A percentile compares a stretch with the other conserved stretches of the same genome.
Evolutionary conservation across 257 asterid genomes (phyloP).

Genomic region (Jacaranda mimosifolia): DNA sequence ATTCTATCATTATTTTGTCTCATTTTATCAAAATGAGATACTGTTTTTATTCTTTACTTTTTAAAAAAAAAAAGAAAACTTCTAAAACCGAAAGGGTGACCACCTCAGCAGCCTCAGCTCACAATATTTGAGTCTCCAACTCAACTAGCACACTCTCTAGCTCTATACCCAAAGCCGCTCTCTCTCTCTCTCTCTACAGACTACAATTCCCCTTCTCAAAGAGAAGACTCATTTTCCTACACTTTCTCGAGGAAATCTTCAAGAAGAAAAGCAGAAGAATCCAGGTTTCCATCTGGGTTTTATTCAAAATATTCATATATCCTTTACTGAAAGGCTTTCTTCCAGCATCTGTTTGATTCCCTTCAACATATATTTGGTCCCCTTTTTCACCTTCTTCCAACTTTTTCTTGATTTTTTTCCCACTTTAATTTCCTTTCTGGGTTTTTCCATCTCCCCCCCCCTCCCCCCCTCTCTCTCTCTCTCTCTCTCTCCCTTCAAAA

Average conservation of each 20-base stretch:
- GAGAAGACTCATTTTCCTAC: slow-evolving; percentile 20
- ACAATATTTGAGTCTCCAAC: slow-evolving; percentile 16
- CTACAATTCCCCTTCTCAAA: not conserved
- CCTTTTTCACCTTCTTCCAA: not conserved
- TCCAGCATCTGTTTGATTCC: slow-evolving; percentile 15
- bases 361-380: slow-evolving; percentile 16
- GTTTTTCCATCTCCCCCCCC: not conserved
- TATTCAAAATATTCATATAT: slow-evolving; percentile 21
- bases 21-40: too few species aligned
- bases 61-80: not conserved
- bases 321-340: slow-evolving; percentile 16
- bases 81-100: not conserved
- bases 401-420: not conserved
- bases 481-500: not conserved
- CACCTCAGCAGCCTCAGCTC: not conserved
- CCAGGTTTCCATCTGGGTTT: slow-evolving; percentile 39
- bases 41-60: not conserved
- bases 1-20: too few species aligned
- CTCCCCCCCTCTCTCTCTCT: not conserved
- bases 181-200: not conserved
- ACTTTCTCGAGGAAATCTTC: slow-evolving; percentile 25
- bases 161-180: not conserved
- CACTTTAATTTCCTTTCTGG: not conserved
- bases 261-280: slow-evolving; percentile 30
- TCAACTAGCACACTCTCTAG: not conserved